Conservation (phyloP, 2,329 filamentous ascomycete species). For the Leptographium galeiforme region DNA sequence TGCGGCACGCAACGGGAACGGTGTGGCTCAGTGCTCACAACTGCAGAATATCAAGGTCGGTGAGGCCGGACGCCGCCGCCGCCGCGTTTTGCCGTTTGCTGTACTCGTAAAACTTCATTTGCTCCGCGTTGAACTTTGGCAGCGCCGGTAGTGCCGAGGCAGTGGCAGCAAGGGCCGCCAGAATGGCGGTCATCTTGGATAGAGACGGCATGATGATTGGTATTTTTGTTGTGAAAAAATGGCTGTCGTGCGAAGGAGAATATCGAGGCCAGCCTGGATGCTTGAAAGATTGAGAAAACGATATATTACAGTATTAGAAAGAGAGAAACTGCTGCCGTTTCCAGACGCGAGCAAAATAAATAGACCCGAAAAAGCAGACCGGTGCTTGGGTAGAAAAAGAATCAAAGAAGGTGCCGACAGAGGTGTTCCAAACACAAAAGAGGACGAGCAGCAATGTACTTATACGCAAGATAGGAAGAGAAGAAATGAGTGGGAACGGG, state of each 20-base stretch:
- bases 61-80: conserved; percentile 30
- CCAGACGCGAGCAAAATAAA: conserved; percentile 6
- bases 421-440: conserved; percentile 5
- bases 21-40: conserved; percentile 29
- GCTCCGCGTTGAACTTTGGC: conserved; percentile 28
- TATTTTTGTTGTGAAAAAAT: conserved; percentile 11
- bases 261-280: conserved; percentile 27
- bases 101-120: conserved; percentile 32
- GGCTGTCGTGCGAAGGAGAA: conserved; percentile 11
- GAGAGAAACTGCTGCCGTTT: background rate
- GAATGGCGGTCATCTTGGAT: conserved; percentile 27
- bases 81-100: conserved; percentile 37
- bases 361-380: conserved; percentile 32
- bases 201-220: conserved; percentile 28
- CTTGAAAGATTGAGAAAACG: conserved; percentile 12
- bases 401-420: conserved; percentile 12
- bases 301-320: background rate
- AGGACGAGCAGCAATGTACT: conserved; percentile 4
- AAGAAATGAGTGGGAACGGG: background rate
- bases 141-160: conserved; percentile 32
- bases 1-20: too few relatives aligned
- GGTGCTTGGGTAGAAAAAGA: conserved; percentile 30
- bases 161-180: conserved; percentile 31
- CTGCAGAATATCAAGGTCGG: conserved; percentile 43
- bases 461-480: conserved; percentile 2